Percentiles rank a stretch among this genome's conserved stretches.
These are phyloP conservation scores for Spathaspora hagerdaliae DNA, from an alignment of 805 yeast genomes.

Conservation along the genomic window DNA sequence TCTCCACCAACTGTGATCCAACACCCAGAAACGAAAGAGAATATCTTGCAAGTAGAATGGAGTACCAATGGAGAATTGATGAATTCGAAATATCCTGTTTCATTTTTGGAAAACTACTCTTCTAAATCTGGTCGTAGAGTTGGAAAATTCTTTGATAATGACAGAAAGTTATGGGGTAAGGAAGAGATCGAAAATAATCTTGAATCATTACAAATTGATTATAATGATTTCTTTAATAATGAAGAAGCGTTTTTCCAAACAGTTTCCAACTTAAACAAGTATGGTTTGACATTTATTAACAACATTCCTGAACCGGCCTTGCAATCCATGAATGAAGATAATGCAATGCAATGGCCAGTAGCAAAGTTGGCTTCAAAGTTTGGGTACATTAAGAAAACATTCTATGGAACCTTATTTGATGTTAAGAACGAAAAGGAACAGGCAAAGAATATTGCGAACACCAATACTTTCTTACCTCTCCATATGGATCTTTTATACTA, in stretches of 20 bases:
- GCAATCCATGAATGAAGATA: constrained; percentile 32
- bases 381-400: constrained; percentile 67
- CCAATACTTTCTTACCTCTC: constrained; percentile 59
- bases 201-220: constrained; percentile 23
- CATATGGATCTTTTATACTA: constrained; percentile 77
- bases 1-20: constrained; percentile 30
- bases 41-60: constrained; percentile 40
- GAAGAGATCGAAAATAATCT: constrained; percentile 19
- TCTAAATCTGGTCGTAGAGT: constrained; percentile 24
- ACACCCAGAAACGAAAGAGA: constrained; percentile 13
- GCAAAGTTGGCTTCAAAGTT: constrained; percentile 43
- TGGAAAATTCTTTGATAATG: constrained; percentile 33
- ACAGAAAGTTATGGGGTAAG: constrained; percentile 37
- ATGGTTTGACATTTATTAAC: constrained; percentile 56
- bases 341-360: constrained; percentile 41
- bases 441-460: constrained; percentile 69
- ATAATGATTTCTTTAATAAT: constrained; percentile 35
- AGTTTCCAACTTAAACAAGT: constrained; percentile 45
- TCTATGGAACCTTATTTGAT: constrained; percentile 70
- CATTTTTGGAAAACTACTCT: constrained; percentile 46
- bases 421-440: constrained; percentile 43
- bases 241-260: constrained; percentile 31
- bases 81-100: constrained; percentile 36
- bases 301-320: constrained; percentile 44
- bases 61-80: constrained; percentile 18